Evolutionary conservation across 208 protist genomes (phyloP), one percentile per base, ranked within the genome.

Genomic region (Crithidia mellificae): DNA sequence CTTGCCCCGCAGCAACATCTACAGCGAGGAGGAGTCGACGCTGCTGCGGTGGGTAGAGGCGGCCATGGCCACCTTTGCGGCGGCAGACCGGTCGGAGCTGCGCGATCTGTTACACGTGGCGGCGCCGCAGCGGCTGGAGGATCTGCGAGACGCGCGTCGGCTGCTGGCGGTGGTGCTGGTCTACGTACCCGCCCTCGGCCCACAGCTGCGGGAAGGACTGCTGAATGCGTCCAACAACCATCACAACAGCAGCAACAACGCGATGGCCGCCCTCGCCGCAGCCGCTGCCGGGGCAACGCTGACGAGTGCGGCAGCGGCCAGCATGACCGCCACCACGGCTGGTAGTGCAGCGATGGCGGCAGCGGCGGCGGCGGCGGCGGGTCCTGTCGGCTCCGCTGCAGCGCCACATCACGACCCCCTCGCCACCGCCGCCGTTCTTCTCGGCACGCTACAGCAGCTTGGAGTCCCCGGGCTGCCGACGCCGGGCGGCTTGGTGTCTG

Each of bases 21-120:
- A 96, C 80, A 95, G 87, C 54, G 29, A 80, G 15, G 67, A 89
- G 39, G 95, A 98, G 75, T 72, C 72, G 39, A 32, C 95, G 24
- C 74, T 98, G 25, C 77, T 98, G 41, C 71, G 78, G 19, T 98
- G 94, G 93, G 67, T 65, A 52, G 57, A 41, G 39, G 81, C 64
- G 79, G 92, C 71, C 24, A 74, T 49, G 30, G 44, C 8, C 34
- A 67, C 57, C 44, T 77, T 73, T 43, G 74, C 49, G 27, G 63
- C 15, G 47, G 68, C 29, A 8, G 72, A 52, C 32, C 36, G 27
- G 51, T 30, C 43, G 11, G 57, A 64, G 34, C 43, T 77, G 43
- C 49, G 54, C 22, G 46, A 62, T 20, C 12, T 6, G n/a, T 39
- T 76, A 20, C 8, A 36, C 2, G 54, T 66, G 0, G 17, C 24